Evolutionary conservation across 2,329 filamentous ascomycete genomes (phyloP), one percentile per base, ranked within the genome.

Genomic region (Aspergillus amoenus): DNA sequence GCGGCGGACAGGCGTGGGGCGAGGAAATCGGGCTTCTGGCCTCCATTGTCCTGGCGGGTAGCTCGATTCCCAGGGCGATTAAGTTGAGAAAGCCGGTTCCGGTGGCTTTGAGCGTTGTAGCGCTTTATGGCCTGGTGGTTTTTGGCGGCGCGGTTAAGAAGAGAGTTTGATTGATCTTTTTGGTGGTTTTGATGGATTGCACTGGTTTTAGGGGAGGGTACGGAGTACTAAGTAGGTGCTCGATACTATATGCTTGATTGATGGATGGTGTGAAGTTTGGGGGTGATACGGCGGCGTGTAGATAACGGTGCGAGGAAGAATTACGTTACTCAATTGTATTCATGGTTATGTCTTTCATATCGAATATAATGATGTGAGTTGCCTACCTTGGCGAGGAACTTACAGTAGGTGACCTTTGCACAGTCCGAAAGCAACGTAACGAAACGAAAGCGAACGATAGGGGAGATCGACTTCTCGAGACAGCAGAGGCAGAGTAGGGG

Each of bases 11-110:
- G 72, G 73, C 89, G 3, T 96, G 94, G 73, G 94, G 93, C 61
- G 78, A 95, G 65, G 94, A 97, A 76, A 80, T 96, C 43, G 90
- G 89, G n/a, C 82, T 99, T 9, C 81, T 97, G 43, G 94, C 94
- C 4, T 96, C 91, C 0, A 68, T 91, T n/a, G 78, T 97, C 24
- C 83, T 99, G 37, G 93, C 84, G 2, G 92, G 91, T 18, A 89
- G 89, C 42, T 89, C 90, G 2, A 88, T 97, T 59, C 94, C 94
- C 12, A 84, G 94, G 52, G 94, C 92, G 4, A 86, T 99, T 69
- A 90, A 87, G 73, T 84, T 87, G 42, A 81, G 83, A 66, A 99
- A 97, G 83, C 90, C 91, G 0, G 84, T 99, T 52, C 93, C 94
- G 1, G 81, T 89, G 55, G 85, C 88, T 11, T 78, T 99, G 69